Percentiles rank a stretch among this genome's conserved stretches.
Evolutionary conservation across 1,284 basidiomycete genomes (phyloP).

Genomic region (Papiliotrema laurentii): DNA sequence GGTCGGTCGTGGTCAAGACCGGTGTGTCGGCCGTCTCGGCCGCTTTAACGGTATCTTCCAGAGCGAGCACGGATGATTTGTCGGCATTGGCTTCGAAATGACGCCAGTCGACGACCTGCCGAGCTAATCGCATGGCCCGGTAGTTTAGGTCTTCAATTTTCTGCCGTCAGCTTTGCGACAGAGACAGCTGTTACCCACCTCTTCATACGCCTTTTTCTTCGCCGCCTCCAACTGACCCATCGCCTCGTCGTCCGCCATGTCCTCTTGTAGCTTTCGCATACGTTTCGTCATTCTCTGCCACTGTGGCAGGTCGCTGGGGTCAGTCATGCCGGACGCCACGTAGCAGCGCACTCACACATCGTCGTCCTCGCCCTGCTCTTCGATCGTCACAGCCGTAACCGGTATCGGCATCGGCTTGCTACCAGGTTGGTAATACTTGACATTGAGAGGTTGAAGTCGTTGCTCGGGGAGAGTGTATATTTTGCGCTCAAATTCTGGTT

Average conservation of each 20-base stretch:
- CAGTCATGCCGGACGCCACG: too few species aligned
- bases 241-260: constrained; percentile 30
- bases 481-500: too few species aligned
- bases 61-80: constrained; percentile 19
- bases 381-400: too few species aligned
- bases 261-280: constrained; percentile 25
- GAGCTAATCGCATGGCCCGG: constrained; percentile 34
- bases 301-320: too few species aligned
- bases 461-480: too few species aligned
- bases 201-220: not conserved
- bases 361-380: too few species aligned
- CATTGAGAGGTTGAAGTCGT: too few species aligned
- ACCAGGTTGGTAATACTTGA: too few species aligned
- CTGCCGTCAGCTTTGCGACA: constrained; percentile 7
- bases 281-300: constrained; percentile 19
- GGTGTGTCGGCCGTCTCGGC: too few species aligned
- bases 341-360: too few species aligned
- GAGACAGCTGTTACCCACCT: not conserved
- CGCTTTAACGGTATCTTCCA: not conserved
- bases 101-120: constrained; percentile 18
- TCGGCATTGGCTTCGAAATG: constrained; percentile 19
- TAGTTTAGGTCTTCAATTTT: constrained; percentile 31
- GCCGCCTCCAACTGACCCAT: not conserved
- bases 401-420: too few species aligned
- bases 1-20: not conserved